phyloP scores from a whole-genome alignment of 164 flowering plant species.

The Nelumbo lutea region DNA sequence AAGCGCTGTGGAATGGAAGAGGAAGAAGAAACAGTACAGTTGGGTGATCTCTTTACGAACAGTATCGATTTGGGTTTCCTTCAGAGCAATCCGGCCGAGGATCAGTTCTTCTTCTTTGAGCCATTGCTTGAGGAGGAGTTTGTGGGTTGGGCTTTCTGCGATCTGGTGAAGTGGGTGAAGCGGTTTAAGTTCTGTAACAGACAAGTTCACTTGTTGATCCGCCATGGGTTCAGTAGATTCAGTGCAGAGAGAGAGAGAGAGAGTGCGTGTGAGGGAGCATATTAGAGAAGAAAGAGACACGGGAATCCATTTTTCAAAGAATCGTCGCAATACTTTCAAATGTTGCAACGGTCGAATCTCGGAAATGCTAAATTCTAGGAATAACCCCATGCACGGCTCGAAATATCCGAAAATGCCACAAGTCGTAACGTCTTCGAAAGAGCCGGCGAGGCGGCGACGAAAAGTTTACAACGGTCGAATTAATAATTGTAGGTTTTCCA shows the following conservation, averaged over 20 bases:
- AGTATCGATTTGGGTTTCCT: conserved; percentile 79
- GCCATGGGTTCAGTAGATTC: conserved; percentile 5
- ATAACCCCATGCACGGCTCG: no score
- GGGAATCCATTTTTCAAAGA: not conserved
- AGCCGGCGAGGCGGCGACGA: no score
- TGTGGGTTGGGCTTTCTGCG: conserved; percentile 85
- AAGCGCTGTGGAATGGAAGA: conserved; percentile 67
- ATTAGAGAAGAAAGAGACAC: not conserved
- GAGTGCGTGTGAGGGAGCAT: not conserved
- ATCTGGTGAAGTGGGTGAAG: conserved; percentile 83
- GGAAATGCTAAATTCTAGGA: no score
- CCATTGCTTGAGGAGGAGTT: conserved; percentile 96
- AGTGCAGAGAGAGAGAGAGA: not conserved
- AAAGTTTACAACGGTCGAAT: no score
- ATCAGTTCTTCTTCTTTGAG: conserved; percentile 91
- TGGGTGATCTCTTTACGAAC: conserved; percentile 70
- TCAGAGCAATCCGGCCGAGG: conserved; percentile 57
- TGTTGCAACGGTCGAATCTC: no score
- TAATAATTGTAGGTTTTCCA: no score
- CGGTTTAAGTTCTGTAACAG: conserved; percentile 26
- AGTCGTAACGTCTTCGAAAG: no score
- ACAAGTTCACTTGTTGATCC: conserved; percentile 12
- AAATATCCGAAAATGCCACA: no score
- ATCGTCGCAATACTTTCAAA: no score
- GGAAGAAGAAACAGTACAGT: conserved; percentile 83